Evolutionary conservation across 2,329 filamentous ascomycete species (phyloP).

Genomic region (Stemphylium vesicarium): DNA sequence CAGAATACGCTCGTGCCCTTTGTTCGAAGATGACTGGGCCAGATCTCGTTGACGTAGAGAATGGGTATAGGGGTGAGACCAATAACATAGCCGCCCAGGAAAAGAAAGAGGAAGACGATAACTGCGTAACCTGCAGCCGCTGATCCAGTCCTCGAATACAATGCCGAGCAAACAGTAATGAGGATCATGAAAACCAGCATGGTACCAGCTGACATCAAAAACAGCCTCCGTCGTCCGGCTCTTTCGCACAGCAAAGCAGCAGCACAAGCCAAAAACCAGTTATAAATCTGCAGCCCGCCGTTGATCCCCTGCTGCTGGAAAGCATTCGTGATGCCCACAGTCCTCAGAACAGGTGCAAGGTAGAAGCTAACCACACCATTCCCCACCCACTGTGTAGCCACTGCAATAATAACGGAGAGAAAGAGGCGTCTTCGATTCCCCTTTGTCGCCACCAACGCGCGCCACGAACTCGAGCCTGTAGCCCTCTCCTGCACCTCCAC

Average conservation of each 20-base stretch:
- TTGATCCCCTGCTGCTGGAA: slow-evolving; percentile 50
- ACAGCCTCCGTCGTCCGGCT: slow-evolving; percentile 53
- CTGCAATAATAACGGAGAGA: slow-evolving; percentile 46
- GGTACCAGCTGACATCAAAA: slow-evolving; percentile 50
- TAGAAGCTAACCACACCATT: slow-evolving; percentile 51
- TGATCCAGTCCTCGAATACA: slow-evolving; percentile 14
- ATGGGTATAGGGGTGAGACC: slow-evolving; percentile 45
- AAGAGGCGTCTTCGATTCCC: slow-evolving; percentile 50
- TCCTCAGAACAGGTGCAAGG: slow-evolving; percentile 47
- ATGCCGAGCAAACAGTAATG: slow-evolving; percentile 51
- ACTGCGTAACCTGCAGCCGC: slow-evolving; percentile 20
- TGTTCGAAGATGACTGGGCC: slow-evolving; percentile 38
- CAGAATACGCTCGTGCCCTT: slow-evolving; percentile 27
- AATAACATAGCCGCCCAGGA: slow-evolving; percentile 27
- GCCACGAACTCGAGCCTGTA: background rate
- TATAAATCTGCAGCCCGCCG: slow-evolving; percentile 51
- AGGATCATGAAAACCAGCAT: slow-evolving; percentile 55
- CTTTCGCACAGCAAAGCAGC: slow-evolving; percentile 52
- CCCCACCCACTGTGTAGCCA: slow-evolving; percentile 51
- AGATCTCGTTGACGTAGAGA: slow-evolving; percentile 45
- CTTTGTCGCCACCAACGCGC: slow-evolving; percentile 28
- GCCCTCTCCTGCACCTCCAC: background rate
- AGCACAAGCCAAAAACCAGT: slow-evolving; percentile 42
- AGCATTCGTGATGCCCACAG: slow-evolving; percentile 47
- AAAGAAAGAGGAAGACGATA: slow-evolving; percentile 26